Percentiles rank a stretch among this genome's conserved stretches.
These are phyloP conservation scores for Clarireedia sp. DNA, from an alignment of 2,329 filamentous ascomycete genomes.

Conservation along the genomic window DNA sequence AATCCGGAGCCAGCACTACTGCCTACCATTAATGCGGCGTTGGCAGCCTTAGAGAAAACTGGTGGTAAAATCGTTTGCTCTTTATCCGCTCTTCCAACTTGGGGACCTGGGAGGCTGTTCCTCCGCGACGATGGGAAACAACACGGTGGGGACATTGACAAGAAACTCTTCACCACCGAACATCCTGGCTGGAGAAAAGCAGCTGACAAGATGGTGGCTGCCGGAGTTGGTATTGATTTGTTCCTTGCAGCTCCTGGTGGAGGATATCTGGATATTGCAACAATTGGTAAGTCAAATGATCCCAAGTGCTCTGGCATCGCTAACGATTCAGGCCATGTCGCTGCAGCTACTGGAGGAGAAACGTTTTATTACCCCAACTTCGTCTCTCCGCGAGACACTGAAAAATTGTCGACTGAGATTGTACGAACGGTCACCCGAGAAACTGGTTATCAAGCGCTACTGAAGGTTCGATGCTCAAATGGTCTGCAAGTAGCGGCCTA, in stretches of 20 bases:
- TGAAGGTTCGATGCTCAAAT: constrained; percentile 98
- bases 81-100: constrained; percentile 79
- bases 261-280: constrained; percentile 87
- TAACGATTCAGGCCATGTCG: constrained; percentile 58
- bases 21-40: constrained; percentile 72
- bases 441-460: constrained; percentile 89
- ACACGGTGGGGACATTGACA: constrained; percentile 79
- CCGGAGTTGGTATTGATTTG: constrained; percentile 84
- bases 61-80: constrained; percentile 91
- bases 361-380: constrained; percentile 97
- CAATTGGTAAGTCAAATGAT: constrained; percentile 55
- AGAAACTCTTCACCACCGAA: constrained; percentile 85
- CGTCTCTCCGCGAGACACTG: constrained; percentile 73
- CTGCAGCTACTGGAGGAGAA: constrained; percentile 86
- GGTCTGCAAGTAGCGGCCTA: constrained; percentile 90
- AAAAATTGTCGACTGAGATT: constrained; percentile 79
- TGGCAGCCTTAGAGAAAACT: constrained; percentile 76
- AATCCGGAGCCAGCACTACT: constrained; percentile 85
- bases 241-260: constrained; percentile 88
- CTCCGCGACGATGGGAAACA: constrained; percentile 84
- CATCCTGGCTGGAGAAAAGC: constrained; percentile 81
- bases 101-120: constrained; percentile 78
- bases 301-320: not conserved
- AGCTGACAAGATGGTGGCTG: constrained; percentile 78
- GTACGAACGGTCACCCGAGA: constrained; percentile 79